Evolutionary conservation across 2,329 filamentous ascomycete genomes (phyloP).

Genomic region (Cryphonectria naterciae): DNA sequence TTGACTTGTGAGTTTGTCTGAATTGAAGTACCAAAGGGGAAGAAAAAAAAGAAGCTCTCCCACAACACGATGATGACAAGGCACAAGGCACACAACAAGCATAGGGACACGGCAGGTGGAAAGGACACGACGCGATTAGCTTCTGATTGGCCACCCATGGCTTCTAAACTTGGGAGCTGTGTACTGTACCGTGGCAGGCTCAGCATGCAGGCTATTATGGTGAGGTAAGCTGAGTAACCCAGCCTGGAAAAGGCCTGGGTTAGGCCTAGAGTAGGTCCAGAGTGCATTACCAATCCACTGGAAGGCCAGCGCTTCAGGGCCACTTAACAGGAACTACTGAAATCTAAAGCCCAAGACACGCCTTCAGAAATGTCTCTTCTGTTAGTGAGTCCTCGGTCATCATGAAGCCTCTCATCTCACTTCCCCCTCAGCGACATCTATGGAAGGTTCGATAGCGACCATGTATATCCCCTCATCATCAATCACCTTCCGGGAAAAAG

Average conservation of each 20-base stretch:
- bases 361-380: neutral
- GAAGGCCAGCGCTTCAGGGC: neutral
- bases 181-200: neutral
- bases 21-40: neutral
- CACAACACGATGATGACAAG: neutral
- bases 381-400: neutral
- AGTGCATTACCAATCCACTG: constrained; percentile 15
- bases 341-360: neutral
- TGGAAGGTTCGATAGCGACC: constrained; percentile 23
- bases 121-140: constrained; percentile 51
- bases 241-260: neutral
- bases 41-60: constrained; percentile 6
- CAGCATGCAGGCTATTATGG: neutral
- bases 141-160: constrained; percentile 42
- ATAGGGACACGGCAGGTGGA: constrained; percentile 22
- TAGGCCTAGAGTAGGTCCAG: neutral
- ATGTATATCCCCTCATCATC: neutral
- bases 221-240: neutral
- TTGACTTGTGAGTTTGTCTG: neutral
- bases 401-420: constrained; percentile 1
- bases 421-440: constrained; percentile 8
- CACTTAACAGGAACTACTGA: neutral
- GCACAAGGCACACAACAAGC: neutral
- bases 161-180: constrained; percentile 18
- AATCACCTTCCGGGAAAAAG: neutral